Evolutionary conservation across 768 basidiomycete species (phyloP).

Genomic region (Macrolepiota fuliginosa): DNA sequence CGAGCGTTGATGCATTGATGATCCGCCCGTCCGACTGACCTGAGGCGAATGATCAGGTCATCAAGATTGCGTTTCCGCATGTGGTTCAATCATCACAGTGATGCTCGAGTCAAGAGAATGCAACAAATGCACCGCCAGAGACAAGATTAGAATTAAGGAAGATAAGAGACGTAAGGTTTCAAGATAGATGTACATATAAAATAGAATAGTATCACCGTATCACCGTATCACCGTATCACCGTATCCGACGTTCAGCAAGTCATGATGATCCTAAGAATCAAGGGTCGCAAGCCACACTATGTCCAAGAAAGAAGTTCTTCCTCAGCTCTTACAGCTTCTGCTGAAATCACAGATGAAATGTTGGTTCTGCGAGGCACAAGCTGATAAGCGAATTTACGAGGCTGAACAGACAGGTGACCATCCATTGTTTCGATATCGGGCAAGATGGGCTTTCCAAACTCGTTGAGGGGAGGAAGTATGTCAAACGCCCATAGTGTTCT

Average conservation of each 20-base stretch:
- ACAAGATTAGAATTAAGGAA: background rate
- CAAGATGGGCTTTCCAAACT: slow-evolving; percentile 16
- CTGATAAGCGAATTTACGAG: slow-evolving; percentile 18
- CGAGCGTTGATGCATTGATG: no score
- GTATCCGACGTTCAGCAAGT: background rate
- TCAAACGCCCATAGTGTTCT: slow-evolving; percentile 25
- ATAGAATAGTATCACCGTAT: background rate
- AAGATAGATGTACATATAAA: background rate
- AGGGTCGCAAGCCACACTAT: background rate
- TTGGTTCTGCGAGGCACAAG: slow-evolving; percentile 13
- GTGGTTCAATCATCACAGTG: no score
- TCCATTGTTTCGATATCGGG: slow-evolving; percentile 19
- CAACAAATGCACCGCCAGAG: background rate
- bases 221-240: background rate
- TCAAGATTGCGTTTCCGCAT: no score
- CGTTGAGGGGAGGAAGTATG: slow-evolving; percentile 15
- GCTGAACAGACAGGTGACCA: slow-evolving; percentile 20
- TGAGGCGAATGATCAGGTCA: no score
- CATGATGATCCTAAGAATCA: background rate
- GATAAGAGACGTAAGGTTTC: background rate
- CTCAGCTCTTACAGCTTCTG: slow-evolving; percentile 15
- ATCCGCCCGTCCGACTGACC: no score
- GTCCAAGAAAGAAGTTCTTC: slow-evolving; percentile 13
- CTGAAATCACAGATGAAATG: slow-evolving; percentile 12
- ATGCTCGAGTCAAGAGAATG: no score